These are phyloP conservation scores for Lodderomyces pseudojiufengensis DNA, from an alignment of 1,139 yeast species.

Conservation along the genomic window DNA sequence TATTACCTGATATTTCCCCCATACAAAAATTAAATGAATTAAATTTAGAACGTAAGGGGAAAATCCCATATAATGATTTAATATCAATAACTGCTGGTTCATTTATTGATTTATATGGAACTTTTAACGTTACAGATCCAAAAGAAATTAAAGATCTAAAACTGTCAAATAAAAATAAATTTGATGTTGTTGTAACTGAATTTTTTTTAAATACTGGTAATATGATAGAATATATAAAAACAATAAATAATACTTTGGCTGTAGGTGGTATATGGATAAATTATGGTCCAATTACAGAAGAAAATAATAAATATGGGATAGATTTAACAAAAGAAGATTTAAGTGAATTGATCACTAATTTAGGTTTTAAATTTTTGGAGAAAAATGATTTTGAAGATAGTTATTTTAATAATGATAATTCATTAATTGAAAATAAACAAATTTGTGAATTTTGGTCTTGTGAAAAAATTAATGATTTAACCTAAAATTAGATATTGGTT, in stretches of 20 bases:
- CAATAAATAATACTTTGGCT: constrained; percentile 51
- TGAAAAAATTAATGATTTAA: constrained; percentile 19
- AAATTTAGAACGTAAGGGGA: not conserved
- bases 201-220: constrained; percentile 71
- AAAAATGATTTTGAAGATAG: constrained; percentile 26
- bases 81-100: constrained; percentile 83
- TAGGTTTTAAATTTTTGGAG: constrained; percentile 54
- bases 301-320: constrained; percentile 44
- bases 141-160: constrained; percentile 39
- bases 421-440: constrained; percentile 58
- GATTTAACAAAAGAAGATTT: constrained; percentile 66
- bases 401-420: constrained; percentile 53
- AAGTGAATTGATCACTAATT: constrained; percentile 38
- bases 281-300: constrained; percentile 68
- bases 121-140: constrained; percentile 16
- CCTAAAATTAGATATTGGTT: constrained; percentile 7
- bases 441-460: constrained; percentile 76
- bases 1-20: constrained; percentile 52
- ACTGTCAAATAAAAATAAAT: constrained; percentile 23
- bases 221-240: constrained; percentile 61
- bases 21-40: constrained; percentile 24
- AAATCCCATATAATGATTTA: constrained; percentile 45
- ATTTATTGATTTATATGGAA: constrained; percentile 73
- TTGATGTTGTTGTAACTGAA: constrained; percentile 62
- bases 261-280: constrained; percentile 73